Evolutionary conservation across 495 filamentous ascomycete species (phyloP).

Genomic region (Penicillium flavigenum): DNA sequence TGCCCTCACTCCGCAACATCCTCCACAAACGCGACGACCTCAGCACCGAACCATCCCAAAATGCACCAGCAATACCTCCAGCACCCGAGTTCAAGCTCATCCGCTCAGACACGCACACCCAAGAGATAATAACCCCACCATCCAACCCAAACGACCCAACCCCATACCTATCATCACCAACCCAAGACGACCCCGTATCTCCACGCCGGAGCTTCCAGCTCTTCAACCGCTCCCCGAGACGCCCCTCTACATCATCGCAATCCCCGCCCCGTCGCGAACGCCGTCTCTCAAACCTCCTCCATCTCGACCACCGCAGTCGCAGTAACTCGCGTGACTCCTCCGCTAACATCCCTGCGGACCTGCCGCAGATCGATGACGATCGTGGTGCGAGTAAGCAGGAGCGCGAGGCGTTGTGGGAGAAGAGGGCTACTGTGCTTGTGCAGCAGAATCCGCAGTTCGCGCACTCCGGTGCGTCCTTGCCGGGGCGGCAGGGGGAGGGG

Average conservation of each 20-base stretch:
- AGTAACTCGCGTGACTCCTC: slow-evolving; percentile 55
- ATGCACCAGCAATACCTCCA: slow-evolving; percentile 23
- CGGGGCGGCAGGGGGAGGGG: slow-evolving; percentile 16
- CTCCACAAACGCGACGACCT: slow-evolving; percentile 71
- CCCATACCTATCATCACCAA: not conserved
- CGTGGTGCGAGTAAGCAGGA: slow-evolving; percentile 48
- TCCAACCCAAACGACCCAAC: slow-evolving; percentile 43
- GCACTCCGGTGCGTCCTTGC: slow-evolving; percentile 24
- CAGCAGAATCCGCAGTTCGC: slow-evolving; percentile 55
- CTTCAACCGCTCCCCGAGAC: slow-evolving; percentile 48
- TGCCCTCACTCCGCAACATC: slow-evolving; percentile 68
- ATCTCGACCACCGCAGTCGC: slow-evolving; percentile 57
- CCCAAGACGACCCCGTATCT: slow-evolving; percentile 24
- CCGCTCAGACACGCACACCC: slow-evolving; percentile 74
- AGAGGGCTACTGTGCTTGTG: slow-evolving; percentile 81
- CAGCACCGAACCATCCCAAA: slow-evolving; percentile 10
- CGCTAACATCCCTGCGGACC: slow-evolving; percentile 70
- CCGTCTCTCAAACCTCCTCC: slow-evolving; percentile 69
- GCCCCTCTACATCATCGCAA: slow-evolving; percentile 37
- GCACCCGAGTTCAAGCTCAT: slow-evolving; percentile 80
- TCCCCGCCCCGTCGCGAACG: slow-evolving; percentile 38
- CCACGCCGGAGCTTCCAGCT: slow-evolving; percentile 50
- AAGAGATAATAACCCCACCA: slow-evolving; percentile 73
- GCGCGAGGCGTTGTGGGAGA: slow-evolving; percentile 71
- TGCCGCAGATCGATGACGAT: slow-evolving; percentile 67